These are phyloP conservation scores for Nothophaeocryptopus gaeumannii DNA, from an alignment of 2,329 filamentous ascomycete species.

Conservation along the genomic window DNA sequence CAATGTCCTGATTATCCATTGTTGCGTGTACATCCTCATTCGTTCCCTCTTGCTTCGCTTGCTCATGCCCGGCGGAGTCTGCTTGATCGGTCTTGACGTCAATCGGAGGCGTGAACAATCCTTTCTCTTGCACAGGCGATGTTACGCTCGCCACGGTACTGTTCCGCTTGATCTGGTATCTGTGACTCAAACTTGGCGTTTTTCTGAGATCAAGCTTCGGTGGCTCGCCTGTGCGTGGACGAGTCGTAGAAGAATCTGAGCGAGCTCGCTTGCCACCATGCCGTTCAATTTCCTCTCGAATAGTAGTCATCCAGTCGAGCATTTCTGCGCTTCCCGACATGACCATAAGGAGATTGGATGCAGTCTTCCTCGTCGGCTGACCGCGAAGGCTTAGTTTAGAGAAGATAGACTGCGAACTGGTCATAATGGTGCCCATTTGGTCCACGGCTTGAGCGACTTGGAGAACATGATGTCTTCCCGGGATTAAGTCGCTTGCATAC, in stretches of 20 bases:
- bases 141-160: slow-evolving; percentile 14
- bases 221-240: slow-evolving; percentile 6
- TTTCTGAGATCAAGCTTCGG: slow-evolving; percentile 25
- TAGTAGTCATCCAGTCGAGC: slow-evolving; percentile 68
- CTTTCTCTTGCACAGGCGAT: slow-evolving; percentile 9
- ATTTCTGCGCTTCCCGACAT: slow-evolving; percentile 71
- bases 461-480: slow-evolving; percentile 75
- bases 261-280: slow-evolving; percentile 64
- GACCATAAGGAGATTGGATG: slow-evolving; percentile 67
- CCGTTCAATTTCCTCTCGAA: slow-evolving; percentile 68
- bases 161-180: slow-evolving; percentile 36
- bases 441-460: slow-evolving; percentile 68
- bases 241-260: slow-evolving; percentile 45
- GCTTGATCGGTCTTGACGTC: too few relatives aligned
- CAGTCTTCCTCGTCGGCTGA: slow-evolving; percentile 32
- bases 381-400: slow-evolving; percentile 61
- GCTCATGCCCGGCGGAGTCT: too few relatives aligned
- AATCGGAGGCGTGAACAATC: too few relatives aligned
- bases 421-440: slow-evolving; percentile 51
- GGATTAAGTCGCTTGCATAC: slow-evolving; percentile 76
- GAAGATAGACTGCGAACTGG: slow-evolving; percentile 60
- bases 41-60: too few relatives aligned
- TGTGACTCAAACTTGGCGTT: slow-evolving; percentile 34
- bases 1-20: slow-evolving; percentile 2
- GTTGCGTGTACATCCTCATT: too few relatives aligned